These are phyloP conservation scores for Sporothrix protearum DNA, from an alignment of 2,329 filamentous ascomycete species.

Conservation along the genomic window DNA sequence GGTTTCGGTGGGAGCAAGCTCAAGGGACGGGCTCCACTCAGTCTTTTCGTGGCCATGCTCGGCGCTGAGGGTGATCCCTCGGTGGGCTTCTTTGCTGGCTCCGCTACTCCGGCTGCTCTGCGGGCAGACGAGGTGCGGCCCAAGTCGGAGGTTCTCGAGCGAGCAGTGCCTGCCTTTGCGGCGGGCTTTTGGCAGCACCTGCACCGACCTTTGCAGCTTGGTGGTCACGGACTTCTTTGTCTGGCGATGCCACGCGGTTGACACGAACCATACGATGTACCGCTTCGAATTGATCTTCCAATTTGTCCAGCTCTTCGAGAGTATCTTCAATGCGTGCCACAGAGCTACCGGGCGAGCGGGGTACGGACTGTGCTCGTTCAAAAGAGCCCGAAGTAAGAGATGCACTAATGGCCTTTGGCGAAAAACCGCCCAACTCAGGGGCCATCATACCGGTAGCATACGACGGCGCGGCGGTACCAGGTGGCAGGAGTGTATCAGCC, in stretches of 20 bases:
- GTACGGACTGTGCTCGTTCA: constrained; percentile 19
- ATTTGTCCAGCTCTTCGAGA: constrained; percentile 57
- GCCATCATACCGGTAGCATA: background rate
- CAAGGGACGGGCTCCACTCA: constrained; percentile 37
- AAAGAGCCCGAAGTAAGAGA: background rate
- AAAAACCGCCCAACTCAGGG: background rate
- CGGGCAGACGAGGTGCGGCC: constrained; percentile 38
- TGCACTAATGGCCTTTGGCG: constrained; percentile 15
- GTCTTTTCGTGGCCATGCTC: constrained; percentile 31
- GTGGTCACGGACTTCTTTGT: constrained; percentile 31
- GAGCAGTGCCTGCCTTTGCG: constrained; percentile 40
- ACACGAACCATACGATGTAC: constrained; percentile 42
- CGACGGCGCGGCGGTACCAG: background rate
- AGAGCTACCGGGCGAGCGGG: constrained; percentile 25
- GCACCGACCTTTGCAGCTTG: background rate
- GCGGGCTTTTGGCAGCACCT: constrained; percentile 20
- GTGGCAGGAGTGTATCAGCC: constrained; percentile 22
- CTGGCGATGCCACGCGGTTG: constrained; percentile 35
- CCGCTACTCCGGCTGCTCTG: constrained; percentile 42
- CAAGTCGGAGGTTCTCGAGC: constrained; percentile 38
- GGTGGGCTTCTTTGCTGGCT: constrained; percentile 32
- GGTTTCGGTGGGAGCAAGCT: constrained; percentile 47
- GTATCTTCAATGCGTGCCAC: constrained; percentile 58
- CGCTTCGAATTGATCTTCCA: constrained; percentile 60
- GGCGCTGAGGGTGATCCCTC: constrained; percentile 25